These are phyloP conservation scores for Tolypocladium tundrense DNA, from an alignment of 2,329 filamentous ascomycete species.

Conservation along the genomic window DNA sequence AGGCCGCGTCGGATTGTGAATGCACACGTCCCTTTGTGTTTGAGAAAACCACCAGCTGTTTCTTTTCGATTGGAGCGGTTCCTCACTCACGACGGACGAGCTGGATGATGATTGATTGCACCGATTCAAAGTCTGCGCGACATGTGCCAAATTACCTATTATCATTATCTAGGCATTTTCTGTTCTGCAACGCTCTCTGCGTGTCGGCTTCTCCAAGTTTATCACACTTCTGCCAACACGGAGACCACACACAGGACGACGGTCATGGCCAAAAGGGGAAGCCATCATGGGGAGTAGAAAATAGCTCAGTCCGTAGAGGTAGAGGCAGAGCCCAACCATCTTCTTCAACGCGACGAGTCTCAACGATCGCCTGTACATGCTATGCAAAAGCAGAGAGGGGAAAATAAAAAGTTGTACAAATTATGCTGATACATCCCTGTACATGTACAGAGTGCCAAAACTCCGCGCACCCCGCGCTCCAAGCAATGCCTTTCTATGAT, in stretches of 20 bases:
- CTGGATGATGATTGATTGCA: neutral
- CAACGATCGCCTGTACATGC: neutral
- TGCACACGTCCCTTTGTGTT: no score
- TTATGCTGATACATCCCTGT: neutral
- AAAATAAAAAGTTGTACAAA: neutral
- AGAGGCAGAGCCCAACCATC: neutral
- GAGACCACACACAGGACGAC: neutral
- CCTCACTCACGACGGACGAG: neutral
- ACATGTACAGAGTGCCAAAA: neutral
- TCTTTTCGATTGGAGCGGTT: neutral
- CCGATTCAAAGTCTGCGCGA: neutral
- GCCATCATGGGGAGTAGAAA: neutral
- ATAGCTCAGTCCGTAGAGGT: neutral
- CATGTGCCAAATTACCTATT: neutral
- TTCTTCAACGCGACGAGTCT: neutral
- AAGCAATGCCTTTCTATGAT: neutral
- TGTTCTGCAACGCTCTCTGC: neutral
- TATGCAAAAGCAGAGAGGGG: neutral
- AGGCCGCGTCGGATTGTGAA: no score
- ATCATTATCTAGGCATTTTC: neutral
- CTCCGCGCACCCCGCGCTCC: neutral
- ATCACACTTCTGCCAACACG: neutral
- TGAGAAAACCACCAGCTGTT: neutral
- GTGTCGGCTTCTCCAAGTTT: neutral
- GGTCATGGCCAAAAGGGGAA: neutral